Percentiles rank a stretch among this genome's conserved stretches.
Conservation (phyloP, 495 filamentous ascomycete genomes). For the Bombardia bombarda region DNA sequence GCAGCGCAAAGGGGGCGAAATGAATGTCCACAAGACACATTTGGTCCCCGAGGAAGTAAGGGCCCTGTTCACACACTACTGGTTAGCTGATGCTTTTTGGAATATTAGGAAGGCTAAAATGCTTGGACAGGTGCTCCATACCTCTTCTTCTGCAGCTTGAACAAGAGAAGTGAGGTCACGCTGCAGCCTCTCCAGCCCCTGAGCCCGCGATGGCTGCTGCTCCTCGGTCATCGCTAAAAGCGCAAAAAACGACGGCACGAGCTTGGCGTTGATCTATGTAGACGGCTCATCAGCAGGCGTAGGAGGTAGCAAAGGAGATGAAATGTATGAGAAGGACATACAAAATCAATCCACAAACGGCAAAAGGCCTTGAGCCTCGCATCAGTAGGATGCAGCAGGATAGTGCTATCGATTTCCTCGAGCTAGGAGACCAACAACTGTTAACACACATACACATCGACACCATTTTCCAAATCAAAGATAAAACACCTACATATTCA, state of each 20-base stretch:
- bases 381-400: constrained; percentile 58
- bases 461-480: too few species aligned
- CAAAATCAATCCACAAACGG: constrained; percentile 82
- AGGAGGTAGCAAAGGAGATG: too few species aligned
- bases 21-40: constrained; percentile 80
- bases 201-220: constrained; percentile 53
- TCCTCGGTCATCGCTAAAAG: constrained; percentile 65
- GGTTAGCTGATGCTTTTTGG: too few species aligned
- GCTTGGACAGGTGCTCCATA: not conserved
- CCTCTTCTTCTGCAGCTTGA: constrained; percentile 48
- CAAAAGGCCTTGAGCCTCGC: constrained; percentile 67
- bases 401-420: constrained; percentile 62
- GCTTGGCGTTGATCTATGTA: constrained; percentile 66
- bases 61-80: constrained; percentile 54
- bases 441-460: too few species aligned
- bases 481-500: constrained; percentile 64
- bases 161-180: constrained; percentile 66
- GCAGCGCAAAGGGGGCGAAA: constrained; percentile 80
- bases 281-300: not conserved
- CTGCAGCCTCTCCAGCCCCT: constrained; percentile 56
- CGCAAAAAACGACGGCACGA: constrained; percentile 76
- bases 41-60: constrained; percentile 70
- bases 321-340: too few species aligned
- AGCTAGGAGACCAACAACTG: constrained; percentile 38
- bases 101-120: too few species aligned